A percentile compares a stretch with the other conserved stretches of the same genome.
Conservation (phyloP, 2,329 filamentous ascomycete genomes). For the Cercospora sesami region DNA sequence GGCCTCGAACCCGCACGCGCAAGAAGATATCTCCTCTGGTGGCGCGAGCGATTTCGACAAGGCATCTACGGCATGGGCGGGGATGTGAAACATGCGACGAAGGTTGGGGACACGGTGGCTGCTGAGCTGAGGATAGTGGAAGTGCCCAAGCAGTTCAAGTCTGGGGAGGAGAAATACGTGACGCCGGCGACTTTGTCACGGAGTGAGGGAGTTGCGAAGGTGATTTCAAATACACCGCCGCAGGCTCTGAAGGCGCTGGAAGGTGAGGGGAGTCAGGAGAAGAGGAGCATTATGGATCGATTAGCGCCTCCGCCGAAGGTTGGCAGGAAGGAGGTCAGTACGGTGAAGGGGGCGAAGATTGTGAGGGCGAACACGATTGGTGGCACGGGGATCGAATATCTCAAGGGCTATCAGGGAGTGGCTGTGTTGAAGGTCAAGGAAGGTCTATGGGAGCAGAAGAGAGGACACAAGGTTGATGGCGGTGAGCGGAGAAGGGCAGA, state of each 20-base stretch:
- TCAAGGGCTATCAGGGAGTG: constrained; percentile 62
- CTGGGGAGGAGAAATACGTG: constrained; percentile 11
- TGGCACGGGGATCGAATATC: constrained; percentile 70
- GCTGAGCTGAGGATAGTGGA: constrained; percentile 61
- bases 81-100: constrained; percentile 70
- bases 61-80: constrained; percentile 79
- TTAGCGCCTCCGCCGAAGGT: constrained; percentile 40
- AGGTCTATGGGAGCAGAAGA: constrained; percentile 88
- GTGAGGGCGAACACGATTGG: constrained; percentile 67
- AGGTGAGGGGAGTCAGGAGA: not conserved
- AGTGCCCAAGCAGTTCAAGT: constrained; percentile 37
- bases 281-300: constrained; percentile 28
- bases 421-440: constrained; percentile 72
- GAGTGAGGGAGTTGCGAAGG: constrained; percentile 56
- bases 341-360: constrained; percentile 65
- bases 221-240: constrained; percentile 61
- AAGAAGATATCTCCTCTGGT: constrained; percentile 80
- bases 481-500: constrained; percentile 88
- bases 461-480: constrained; percentile 90
- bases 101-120: constrained; percentile 49
- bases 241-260: constrained; percentile 32
- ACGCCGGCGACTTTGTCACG: constrained; percentile 52
- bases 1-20: constrained; percentile 83
- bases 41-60: constrained; percentile 80
- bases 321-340: constrained; percentile 36